Conservation (phyloP, 2,329 filamentous ascomycete genomes). For the Sphaceloma murrayae region DNA sequence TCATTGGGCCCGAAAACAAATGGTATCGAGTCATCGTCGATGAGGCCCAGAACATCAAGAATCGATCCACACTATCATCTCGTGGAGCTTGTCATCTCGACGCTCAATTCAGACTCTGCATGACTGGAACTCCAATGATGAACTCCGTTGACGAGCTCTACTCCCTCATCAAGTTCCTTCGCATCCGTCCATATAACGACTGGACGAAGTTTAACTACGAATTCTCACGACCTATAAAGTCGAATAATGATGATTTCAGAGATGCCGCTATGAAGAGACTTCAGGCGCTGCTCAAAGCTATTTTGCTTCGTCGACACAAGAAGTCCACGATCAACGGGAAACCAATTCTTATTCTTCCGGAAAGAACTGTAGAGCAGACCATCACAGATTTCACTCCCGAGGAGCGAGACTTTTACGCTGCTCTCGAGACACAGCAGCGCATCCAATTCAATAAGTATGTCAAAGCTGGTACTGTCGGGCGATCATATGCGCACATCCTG, state of each 20-base stretch:
- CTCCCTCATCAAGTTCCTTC: conserved; percentile 66
- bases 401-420: conserved; percentile 54
- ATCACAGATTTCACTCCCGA: conserved; percentile 59
- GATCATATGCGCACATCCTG: conserved; percentile 69
- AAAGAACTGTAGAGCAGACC: conserved; percentile 52
- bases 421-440: conserved; percentile 57
- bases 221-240: conserved; percentile 46
- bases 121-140: conserved; percentile 83
- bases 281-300: conserved; percentile 65
- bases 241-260: conserved; percentile 24
- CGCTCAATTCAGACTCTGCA: conserved; percentile 58
- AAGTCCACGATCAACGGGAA: conserved; percentile 67
- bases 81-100: conserved; percentile 51
- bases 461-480: conserved; percentile 55
- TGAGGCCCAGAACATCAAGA: conserved; percentile 75
- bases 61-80: conserved; percentile 53
- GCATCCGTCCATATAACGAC: conserved; percentile 63
- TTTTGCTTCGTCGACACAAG: conserved; percentile 77
- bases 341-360: conserved; percentile 59
- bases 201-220: conserved; percentile 53
- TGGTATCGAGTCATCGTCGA: conserved; percentile 66
- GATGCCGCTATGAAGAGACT: conserved; percentile 57
- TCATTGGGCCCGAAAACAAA: conserved; percentile 44
- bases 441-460: conserved; percentile 70
- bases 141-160: conserved; percentile 71